Evolutionary conservation across 2,329 filamentous ascomycete genomes (phyloP).

Genomic region (Epichloe bromicola): DNA sequence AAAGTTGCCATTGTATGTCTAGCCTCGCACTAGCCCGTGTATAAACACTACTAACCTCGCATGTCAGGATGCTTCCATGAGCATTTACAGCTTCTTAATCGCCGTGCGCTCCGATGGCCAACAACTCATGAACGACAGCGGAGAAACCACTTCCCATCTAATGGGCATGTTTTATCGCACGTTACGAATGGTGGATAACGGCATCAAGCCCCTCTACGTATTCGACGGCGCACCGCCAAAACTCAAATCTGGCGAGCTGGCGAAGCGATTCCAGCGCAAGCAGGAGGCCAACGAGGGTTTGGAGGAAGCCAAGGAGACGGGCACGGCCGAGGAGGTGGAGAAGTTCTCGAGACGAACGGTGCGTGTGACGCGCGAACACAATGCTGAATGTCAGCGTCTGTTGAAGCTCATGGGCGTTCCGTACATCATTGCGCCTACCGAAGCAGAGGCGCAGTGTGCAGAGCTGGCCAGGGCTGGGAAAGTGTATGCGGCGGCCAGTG

Average conservation of each 20-base stretch:
- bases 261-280: conserved; percentile 92
- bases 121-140: conserved; percentile 86
- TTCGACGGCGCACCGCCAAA: conserved; percentile 96
- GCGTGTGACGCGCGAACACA: conserved; percentile 90
- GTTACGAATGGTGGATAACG: conserved; percentile 93
- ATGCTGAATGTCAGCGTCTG: conserved; percentile 81
- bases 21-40: neutral
- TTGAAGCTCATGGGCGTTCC: conserved; percentile 94
- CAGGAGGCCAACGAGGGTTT: conserved; percentile 79
- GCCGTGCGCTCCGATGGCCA: conserved; percentile 94
- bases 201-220: conserved; percentile 96
- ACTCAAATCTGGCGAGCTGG: conserved; percentile 92
- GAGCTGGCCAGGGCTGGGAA: conserved; percentile 80
- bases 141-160: conserved; percentile 92
- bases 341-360: conserved; percentile 93
- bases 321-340: conserved; percentile 92
- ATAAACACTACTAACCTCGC: neutral
- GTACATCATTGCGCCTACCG: conserved; percentile 87
- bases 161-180: conserved; percentile 99
- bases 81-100: conserved; percentile 96
- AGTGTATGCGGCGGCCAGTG: conserved; percentile 90
- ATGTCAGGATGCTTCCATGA: conserved; percentile 59
- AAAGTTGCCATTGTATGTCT: conserved; percentile 85
- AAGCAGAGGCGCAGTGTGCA: conserved; percentile 94
- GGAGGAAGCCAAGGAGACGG: conserved; percentile 93